Conservation (phyloP, 2,329 filamentous ascomycete genomes). For the Alternaria longipes region DNA sequence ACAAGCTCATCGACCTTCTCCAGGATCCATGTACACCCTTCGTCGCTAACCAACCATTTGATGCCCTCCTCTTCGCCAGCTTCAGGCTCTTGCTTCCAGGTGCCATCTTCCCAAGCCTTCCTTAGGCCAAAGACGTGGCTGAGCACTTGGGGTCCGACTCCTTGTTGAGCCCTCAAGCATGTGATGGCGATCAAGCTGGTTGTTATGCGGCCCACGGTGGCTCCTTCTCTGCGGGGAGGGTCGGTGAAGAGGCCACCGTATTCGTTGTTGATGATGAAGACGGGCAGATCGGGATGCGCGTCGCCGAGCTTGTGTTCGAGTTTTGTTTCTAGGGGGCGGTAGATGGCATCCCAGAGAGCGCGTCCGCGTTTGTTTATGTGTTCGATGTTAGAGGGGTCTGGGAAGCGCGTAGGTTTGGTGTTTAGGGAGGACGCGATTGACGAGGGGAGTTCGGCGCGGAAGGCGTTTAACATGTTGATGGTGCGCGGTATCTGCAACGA, state of each 20-base stretch:
- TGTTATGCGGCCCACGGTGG: constrained; percentile 72
- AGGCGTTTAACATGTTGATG: constrained; percentile 82
- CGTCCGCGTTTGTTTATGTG: constrained; percentile 67
- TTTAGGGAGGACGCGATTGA: constrained; percentile 64
- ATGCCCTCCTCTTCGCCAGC: constrained; percentile 63
- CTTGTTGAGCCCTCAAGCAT: constrained; percentile 79
- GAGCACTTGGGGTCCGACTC: constrained; percentile 82
- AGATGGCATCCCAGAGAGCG: constrained; percentile 78
- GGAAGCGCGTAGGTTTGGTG: constrained; percentile 64
- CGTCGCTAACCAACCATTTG: constrained; percentile 70
- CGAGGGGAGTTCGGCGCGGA: constrained; percentile 69
- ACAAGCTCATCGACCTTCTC: constrained; percentile 70
- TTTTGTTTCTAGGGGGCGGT: constrained; percentile 77
- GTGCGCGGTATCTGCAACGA: constrained; percentile 80
- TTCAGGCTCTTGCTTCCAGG: constrained; percentile 58
- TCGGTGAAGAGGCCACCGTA: constrained; percentile 79
- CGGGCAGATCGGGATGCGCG: constrained; percentile 83
- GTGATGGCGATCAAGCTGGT: constrained; percentile 78
- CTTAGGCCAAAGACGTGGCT: constrained; percentile 83
- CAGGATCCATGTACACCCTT: constrained; percentile 71
- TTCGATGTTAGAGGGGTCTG: constrained; percentile 60
- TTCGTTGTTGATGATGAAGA: constrained; percentile 78
- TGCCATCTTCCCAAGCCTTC: constrained; percentile 77
- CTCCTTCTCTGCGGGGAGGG: constrained; percentile 61
- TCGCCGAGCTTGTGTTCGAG: constrained; percentile 74